Percentiles rank a stretch among this genome's conserved stretches.
phyloP scores from a whole-genome alignment of 192 early-diverging fungal genomes.

The Hyaloraphidium curvatum region DNA sequence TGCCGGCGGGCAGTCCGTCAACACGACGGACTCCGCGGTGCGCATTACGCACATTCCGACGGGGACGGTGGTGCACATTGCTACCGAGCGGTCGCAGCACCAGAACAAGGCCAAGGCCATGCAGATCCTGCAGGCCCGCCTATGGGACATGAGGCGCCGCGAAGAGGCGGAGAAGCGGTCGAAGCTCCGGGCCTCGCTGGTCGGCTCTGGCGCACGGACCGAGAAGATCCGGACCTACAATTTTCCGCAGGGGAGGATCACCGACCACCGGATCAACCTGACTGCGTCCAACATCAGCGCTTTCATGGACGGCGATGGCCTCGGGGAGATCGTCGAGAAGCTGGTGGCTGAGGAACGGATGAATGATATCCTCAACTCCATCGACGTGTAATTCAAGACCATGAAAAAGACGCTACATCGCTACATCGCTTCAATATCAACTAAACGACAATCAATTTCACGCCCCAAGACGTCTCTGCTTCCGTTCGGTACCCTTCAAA shows the following conservation, averaged over 20 bases:
- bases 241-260: constrained; percentile 57
- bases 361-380: too few relatives aligned
- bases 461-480: too few relatives aligned
- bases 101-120: constrained; percentile 77
- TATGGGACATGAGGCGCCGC: constrained; percentile 50
- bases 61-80: constrained; percentile 66
- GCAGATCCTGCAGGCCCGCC: constrained; percentile 53
- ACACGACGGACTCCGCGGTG: neutral
- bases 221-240: constrained; percentile 76
- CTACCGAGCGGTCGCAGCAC: constrained; percentile 86
- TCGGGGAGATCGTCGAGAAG: constrained; percentile 23
- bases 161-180: constrained; percentile 33
- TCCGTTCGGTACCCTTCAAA: too few relatives aligned
- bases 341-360: too few relatives aligned
- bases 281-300: constrained; percentile 46
- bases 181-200: constrained; percentile 36
- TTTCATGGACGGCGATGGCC: constrained; percentile 30
- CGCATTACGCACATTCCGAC: constrained; percentile 72
- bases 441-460: too few relatives aligned
- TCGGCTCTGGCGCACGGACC: constrained; percentile 43
- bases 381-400: too few relatives aligned
- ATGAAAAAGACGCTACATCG: too few relatives aligned
- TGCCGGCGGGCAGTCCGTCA: constrained; percentile 47
- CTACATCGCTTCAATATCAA: too few relatives aligned
- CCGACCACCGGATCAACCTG: constrained; percentile 62